Evolutionary conservation across 371 early-diverging fungal species (phyloP), one percentile per base, ranked within the genome.

Genomic region (Apophysomyces variabilis): DNA sequence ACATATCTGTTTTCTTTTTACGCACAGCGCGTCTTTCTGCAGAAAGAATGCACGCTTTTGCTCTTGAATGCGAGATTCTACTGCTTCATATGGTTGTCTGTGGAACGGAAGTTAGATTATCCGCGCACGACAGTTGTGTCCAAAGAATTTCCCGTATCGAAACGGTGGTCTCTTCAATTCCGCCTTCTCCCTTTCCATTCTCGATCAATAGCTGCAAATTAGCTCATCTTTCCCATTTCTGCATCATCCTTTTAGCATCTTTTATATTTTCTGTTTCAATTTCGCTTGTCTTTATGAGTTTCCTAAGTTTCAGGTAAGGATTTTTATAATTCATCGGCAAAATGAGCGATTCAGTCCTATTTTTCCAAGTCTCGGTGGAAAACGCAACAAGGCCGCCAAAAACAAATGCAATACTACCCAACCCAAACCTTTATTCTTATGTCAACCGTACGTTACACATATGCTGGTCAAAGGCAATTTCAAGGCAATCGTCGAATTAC

Each of bases 391-490:
- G 64, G 64, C 64, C 43, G 57, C 36, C 57, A 64, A 64, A 18
- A 50, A 50, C 54, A 50, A 50, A 50, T 50, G 54, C 54, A 50
- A 21, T 50, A 32, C 21, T 6, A 21, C 54, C 21, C 66, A 70
- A 36, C 67, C 72, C 45, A 85, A 87, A 59, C 95, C 95, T 13
- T 72, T 95, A 59, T 95, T 90, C 65, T 82, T 95, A 44, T 85
- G 84, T 47, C 85, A 84, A 43, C 91, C 93, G 13, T 93, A 90
- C 77, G 88, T 90, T 39, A 84, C 85, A 12, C 86, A 94, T 38
- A 90, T 93, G 65, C 89, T 97, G 12, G 96, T 96, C 54, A 94
- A 94, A 71, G 96, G 97, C 50, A 93, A 90, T 72, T 92, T 96
- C 66, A 89, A 90, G 69, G 92, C 93, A 59, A 91, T 97, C 50